Conservation (phyloP, 2,329 filamentous ascomycete species). For the Pseudopyricularia javanii region DNA sequence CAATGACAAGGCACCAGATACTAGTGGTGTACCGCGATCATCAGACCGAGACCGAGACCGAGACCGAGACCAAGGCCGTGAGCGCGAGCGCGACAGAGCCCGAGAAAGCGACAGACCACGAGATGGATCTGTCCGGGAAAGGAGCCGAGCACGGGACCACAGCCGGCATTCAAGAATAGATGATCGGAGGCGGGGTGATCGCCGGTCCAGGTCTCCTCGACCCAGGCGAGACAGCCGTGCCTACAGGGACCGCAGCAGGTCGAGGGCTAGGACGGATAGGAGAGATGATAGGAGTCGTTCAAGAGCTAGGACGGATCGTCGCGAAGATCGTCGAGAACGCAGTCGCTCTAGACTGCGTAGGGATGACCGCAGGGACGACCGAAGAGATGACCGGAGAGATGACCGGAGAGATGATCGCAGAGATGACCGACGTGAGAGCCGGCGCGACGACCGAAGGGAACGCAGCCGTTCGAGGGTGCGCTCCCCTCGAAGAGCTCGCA, state of each 20-base stretch:
- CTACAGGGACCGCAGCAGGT: conserved; percentile 15
- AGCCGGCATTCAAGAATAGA: conserved; percentile 13
- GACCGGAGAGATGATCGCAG: conserved; percentile 18
- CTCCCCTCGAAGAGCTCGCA: conserved; percentile 11
- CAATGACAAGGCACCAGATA: conserved; percentile 17
- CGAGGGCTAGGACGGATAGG: conserved; percentile 6
- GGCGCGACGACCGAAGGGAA: conserved; percentile 10
- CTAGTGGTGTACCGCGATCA: conserved; percentile 15
- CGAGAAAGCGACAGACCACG: conserved; percentile 19
- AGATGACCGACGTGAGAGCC: conserved; percentile 21
- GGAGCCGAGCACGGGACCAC: conserved; percentile 9
- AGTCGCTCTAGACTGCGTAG: conserved; percentile 7
- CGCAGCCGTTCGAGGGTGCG: conserved; percentile 13
- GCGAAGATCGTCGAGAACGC: conserved; percentile 11
- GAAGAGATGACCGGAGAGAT: conserved; percentile 10
- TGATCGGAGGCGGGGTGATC: conserved; percentile 11
- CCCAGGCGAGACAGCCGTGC: conserved; percentile 12
- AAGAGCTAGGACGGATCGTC: conserved; percentile 5
- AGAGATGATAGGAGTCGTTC: conserved; percentile 14
- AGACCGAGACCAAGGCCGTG: conserved; percentile 9
- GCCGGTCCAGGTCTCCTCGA: conserved; percentile 7
- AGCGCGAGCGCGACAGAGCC: conserved; percentile 21
- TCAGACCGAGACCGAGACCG: conserved; percentile 14
- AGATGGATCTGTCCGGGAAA: conserved; percentile 8
- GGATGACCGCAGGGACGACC: conserved; percentile 8